Percentiles rank a stretch among this genome's conserved stretches.
phyloP scores from a whole-genome alignment of 345 rosid species.

The Populus davidiana region DNA sequence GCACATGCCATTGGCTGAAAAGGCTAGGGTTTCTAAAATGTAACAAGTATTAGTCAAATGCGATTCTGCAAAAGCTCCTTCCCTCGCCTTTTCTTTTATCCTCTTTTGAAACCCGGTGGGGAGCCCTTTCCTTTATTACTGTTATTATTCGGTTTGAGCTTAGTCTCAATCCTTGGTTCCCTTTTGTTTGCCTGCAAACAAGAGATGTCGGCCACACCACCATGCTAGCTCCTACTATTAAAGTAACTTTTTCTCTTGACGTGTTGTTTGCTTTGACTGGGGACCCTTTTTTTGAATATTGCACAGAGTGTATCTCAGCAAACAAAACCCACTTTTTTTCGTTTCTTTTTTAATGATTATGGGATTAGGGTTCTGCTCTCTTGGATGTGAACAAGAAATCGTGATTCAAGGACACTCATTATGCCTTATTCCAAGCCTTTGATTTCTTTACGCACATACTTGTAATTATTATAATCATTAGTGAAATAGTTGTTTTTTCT shows the following conservation, averaged over 20 bases:
- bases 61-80: constrained; percentile 32
- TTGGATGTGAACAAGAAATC: constrained; percentile 31
- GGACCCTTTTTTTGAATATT: background rate
- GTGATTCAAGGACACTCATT: constrained; percentile 32
- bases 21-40: constrained; percentile 28
- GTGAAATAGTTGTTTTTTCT: background rate
- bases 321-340: constrained; percentile 3
- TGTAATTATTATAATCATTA: constrained; percentile 31
- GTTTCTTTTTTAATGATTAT: constrained; percentile 17
- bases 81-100: constrained; percentile 31
- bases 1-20: constrained; percentile 38
- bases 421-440: constrained; percentile 2
- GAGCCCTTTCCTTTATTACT: constrained; percentile 7
- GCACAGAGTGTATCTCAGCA: background rate
- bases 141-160: constrained; percentile 1
- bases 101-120: constrained; percentile 25
- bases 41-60: constrained; percentile 26
- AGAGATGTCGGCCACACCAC: constrained; percentile 46
- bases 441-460: background rate
- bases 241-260: background rate
- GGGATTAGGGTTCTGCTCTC: constrained; percentile 31
- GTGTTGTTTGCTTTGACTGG: constrained; percentile 24
- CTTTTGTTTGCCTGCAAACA: constrained; percentile 29
- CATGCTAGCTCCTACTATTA: background rate
- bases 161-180: constrained; percentile 34